phyloP scores from a whole-genome alignment of 2,329 filamentous ascomycete species.

The Monosporascus cannonballus region DNA sequence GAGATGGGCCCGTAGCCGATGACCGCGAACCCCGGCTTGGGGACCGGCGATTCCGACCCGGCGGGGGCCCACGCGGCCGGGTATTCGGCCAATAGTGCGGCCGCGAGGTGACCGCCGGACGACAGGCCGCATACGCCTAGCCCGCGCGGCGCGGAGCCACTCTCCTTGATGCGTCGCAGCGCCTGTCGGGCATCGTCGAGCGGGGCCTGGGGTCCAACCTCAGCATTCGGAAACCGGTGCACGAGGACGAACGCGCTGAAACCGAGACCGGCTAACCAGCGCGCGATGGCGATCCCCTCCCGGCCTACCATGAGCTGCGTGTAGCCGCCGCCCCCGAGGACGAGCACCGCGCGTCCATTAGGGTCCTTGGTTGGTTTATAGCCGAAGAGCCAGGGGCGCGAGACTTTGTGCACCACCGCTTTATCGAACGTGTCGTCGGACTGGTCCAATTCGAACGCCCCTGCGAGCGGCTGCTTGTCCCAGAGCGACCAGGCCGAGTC shows the following conservation, averaged over 20 bases:
- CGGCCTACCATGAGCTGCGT: slow-evolving; percentile 17
- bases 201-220: slow-evolving; percentile 10
- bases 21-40: slow-evolving; percentile 10
- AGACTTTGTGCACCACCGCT: slow-evolving; percentile 9
- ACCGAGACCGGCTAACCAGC: slow-evolving; percentile 14
- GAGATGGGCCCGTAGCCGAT: slow-evolving; percentile 19
- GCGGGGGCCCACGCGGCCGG: slow-evolving; percentile 7
- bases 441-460: slow-evolving; percentile 11
- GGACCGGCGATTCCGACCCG: slow-evolving; percentile 3
- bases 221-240: slow-evolving; percentile 14
- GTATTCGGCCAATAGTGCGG: slow-evolving; percentile 14
- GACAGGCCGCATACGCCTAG: slow-evolving; percentile 15
- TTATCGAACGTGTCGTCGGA: slow-evolving; percentile 7
- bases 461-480: slow-evolving; percentile 6
- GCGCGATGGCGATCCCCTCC: slow-evolving; percentile 14
- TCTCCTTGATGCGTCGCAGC: slow-evolving; percentile 8
- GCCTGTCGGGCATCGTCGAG: slow-evolving; percentile 15
- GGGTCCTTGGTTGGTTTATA: slow-evolving; percentile 9
- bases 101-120: slow-evolving; percentile 15
- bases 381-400: slow-evolving; percentile 14
- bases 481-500: slow-evolving; percentile 12
- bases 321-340: slow-evolving; percentile 17
- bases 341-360: slow-evolving; percentile 13
- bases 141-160: neutral
- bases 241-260: slow-evolving; percentile 16